Percentiles rank a stretch among this genome's conserved stretches.
Conservation (phyloP, 1,284 basidiomycete species). For the Sporisorium exsertum region DNA sequence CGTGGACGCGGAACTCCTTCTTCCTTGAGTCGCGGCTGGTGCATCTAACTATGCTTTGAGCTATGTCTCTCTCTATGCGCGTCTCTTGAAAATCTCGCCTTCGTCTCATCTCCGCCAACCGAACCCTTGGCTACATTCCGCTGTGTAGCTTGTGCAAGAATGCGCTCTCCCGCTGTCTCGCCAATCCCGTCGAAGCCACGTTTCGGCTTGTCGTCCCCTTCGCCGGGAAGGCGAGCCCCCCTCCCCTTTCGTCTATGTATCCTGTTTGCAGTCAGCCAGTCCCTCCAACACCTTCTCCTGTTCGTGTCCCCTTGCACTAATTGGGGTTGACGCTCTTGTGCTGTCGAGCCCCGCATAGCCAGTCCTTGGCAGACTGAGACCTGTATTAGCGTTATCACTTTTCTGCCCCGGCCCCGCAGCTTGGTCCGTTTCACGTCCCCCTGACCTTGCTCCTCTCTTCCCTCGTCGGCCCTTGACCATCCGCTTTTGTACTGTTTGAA, state of each 20-base stretch:
- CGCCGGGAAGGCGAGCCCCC: too few species aligned
- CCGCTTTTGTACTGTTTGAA: too few species aligned
- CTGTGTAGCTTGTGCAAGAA: not conserved
- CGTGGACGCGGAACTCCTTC: not conserved
- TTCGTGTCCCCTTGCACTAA: not conserved
- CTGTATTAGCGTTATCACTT: too few species aligned
- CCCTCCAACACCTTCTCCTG: not conserved
- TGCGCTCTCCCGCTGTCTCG: not conserved
- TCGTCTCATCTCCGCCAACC: not conserved
- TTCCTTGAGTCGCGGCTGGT: not conserved
- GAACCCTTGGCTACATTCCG: too few species aligned
- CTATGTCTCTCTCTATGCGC: not conserved
- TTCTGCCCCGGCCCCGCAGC: too few species aligned
- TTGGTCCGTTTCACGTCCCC: too few species aligned
- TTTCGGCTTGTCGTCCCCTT: not conserved
- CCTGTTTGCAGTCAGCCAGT: not conserved
- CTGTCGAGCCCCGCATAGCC: too few species aligned
- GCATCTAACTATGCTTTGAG: not conserved
- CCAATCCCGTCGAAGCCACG: not conserved
- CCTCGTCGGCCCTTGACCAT: too few species aligned
- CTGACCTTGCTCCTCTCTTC: too few species aligned
- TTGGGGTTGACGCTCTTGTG: not conserved
- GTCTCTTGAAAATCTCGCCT: not conserved
- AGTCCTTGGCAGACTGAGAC: too few species aligned
- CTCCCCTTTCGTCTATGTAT: not conserved